A percentile compares a stretch with the other conserved stretches of the same genome.
These are phyloP conservation scores for Paecilomyces sp. DNA, from an alignment of 2,329 filamentous ascomycete species.

Conservation along the genomic window DNA sequence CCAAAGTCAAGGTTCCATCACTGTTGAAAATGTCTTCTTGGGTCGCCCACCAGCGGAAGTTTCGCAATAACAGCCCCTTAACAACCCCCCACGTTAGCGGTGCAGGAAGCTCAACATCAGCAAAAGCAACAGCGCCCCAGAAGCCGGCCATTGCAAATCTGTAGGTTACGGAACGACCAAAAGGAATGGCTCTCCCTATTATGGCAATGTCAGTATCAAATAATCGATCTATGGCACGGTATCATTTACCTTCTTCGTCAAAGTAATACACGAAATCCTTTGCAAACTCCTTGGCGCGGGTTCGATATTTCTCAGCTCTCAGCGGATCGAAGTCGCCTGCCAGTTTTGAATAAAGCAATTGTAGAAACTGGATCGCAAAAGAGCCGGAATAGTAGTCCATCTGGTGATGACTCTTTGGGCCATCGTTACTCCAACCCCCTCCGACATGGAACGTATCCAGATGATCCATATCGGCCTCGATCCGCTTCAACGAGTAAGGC, in stretches of 20 bases:
- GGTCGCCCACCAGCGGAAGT: slow-evolving; percentile 73
- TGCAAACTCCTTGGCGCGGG: slow-evolving; percentile 59
- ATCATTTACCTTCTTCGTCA: slow-evolving; percentile 52
- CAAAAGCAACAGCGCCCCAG: slow-evolving; percentile 71
- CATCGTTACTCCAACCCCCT: slow-evolving; percentile 75
- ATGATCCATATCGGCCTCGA: slow-evolving; percentile 70
- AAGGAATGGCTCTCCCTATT: slow-evolving; percentile 60
- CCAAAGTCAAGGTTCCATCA: slow-evolving; percentile 67
- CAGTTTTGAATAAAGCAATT: slow-evolving; percentile 68
- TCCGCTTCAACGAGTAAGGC: slow-evolving; percentile 59
- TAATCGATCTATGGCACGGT: neutral
- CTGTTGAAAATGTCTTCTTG: slow-evolving; percentile 68
- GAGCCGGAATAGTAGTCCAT: slow-evolving; percentile 83
- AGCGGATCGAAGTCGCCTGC: slow-evolving; percentile 58
- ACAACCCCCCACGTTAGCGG: slow-evolving; percentile 73
- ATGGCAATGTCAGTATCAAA: neutral
- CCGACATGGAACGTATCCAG: slow-evolving; percentile 77
- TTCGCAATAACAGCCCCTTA: slow-evolving; percentile 66
- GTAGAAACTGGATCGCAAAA: slow-evolving; percentile 74
- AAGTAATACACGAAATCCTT: slow-evolving; percentile 71
- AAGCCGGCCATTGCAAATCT: slow-evolving; percentile 82
- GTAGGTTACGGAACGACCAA: slow-evolving; percentile 71
- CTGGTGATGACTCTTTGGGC: slow-evolving; percentile 69
- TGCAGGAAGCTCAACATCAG: slow-evolving; percentile 63
- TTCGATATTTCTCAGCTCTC: slow-evolving; percentile 62